Base-by-base conservation (phyloP, 129 eudicot genomes). In the Sambucus nigra region DNA sequence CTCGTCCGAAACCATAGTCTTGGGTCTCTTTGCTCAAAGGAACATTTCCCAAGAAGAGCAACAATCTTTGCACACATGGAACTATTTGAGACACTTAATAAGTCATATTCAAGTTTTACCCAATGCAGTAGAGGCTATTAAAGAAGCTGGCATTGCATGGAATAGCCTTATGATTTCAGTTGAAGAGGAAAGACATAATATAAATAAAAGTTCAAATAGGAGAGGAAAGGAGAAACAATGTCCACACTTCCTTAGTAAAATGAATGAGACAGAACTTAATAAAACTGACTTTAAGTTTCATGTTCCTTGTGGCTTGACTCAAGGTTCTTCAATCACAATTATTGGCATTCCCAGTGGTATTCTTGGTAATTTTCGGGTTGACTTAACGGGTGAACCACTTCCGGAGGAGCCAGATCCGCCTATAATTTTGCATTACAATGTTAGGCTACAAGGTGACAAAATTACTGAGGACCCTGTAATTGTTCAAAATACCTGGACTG, bases 321-420 rank as follows among this genome's bases (percentile, higher is more conserved):
- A 91, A 57, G 99, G 95, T 47, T 91, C 99, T 53, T 86, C 99
- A 4, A 77, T 91, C 59, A 85, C 99, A 16, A 66, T 91, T 52
- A 86, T 91, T 55, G 99, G 95, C 58, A 91, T 80, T 51, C 99
- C 95, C 18, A 75, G 65, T 77, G 99, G 95, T 42, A 87, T 82
- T 74, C 78, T 91, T 64, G 99, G 95, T 69, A 81, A 79, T 66
- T 91, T 86, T 67, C 77, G 82, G 46, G 74, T 91, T 9, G 99
- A 91, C 68, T 69, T 91, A 68, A 82, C 94, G 49, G 95, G 95
- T 4, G 97, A 84, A 64, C 86, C 80, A 3, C 87, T 89, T 55
- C 97, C 95, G 0, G 95, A 94, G 60, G 95, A 91, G 70, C 95
- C 95, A 25, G 94, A 91, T 31, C 95, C 88, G 23, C 94, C 97